Conservation (phyloP, 768 basidiomycete genomes). For the Tulasnella sp. region DNA sequence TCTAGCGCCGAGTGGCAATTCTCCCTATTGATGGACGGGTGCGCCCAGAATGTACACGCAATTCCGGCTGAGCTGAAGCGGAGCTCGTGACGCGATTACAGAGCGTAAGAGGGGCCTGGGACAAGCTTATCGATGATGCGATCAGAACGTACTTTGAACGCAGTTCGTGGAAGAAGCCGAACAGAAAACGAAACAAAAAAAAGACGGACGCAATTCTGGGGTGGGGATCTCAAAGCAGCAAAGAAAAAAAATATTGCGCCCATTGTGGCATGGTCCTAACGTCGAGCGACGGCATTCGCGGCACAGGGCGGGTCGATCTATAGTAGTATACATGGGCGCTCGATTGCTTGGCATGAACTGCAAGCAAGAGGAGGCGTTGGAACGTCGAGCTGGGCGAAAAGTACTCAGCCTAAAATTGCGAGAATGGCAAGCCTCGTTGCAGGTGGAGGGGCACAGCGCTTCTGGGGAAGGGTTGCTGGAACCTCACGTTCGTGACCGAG, state of each 20-base stretch:
- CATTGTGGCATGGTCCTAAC: neutral
- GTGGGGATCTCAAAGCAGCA: neutral
- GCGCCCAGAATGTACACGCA: neutral
- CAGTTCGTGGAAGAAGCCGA: slow-evolving; percentile 11
- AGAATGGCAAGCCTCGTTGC: neutral
- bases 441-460: slow-evolving; percentile 8
- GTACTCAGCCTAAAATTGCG: neutral
- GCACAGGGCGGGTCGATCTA: neutral
- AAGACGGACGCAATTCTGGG: neutral
- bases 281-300: neutral
- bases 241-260: neutral
- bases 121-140: slow-evolving; percentile 12
- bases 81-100: slow-evolving; percentile 6
- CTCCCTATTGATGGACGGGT: neutral
- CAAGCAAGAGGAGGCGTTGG: neutral
- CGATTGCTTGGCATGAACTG: neutral
- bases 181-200: neutral
- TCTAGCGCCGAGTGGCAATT: neutral
- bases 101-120: neutral
- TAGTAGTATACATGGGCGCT: neutral
- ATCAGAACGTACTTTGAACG: neutral
- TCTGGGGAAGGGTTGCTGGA: neutral
- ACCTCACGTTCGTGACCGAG: slow-evolving; percentile 6
- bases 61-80: slow-evolving; percentile 9
- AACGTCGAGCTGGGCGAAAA: neutral